Conservation (phyloP, 306 rosid species). For the Acacia melanoxylon region DNA sequence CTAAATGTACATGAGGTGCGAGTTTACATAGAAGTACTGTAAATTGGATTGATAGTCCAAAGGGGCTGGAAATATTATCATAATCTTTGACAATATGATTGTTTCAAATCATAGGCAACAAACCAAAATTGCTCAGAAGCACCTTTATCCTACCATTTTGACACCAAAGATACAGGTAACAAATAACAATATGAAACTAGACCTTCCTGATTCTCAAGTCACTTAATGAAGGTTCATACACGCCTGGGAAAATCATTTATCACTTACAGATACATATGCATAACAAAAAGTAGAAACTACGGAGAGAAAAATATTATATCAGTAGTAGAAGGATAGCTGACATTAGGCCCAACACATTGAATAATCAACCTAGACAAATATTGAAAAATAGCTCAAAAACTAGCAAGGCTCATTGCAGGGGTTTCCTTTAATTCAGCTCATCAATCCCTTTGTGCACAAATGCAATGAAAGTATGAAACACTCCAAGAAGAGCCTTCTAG, state of each 20-base stretch:
- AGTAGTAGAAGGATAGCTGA: neutral
- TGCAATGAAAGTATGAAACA: conserved; percentile 27
- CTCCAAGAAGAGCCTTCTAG: neutral
- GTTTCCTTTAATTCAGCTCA: neutral
- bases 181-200: neutral
- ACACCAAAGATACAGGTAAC: neutral
- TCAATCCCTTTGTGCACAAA: conserved; percentile 10
- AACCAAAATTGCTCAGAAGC: neutral
- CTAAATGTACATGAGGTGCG: neutral
- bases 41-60: neutral
- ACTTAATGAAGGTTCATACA: neutral
- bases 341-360: neutral
- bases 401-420: neutral
- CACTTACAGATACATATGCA: neutral
- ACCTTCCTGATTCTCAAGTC: neutral
- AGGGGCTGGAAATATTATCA: neutral
- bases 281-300: neutral
- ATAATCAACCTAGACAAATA: neutral
- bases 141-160: conserved; percentile 1
- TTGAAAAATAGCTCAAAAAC: neutral
- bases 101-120: conserved; percentile 2
- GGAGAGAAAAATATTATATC: neutral
- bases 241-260: neutral
- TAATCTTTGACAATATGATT: neutral
- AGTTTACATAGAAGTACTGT: neutral